These are phyloP conservation scores for Suhomyces kilbournensis DNA, from an alignment of 805 yeast genomes.

Conservation along the genomic window DNA sequence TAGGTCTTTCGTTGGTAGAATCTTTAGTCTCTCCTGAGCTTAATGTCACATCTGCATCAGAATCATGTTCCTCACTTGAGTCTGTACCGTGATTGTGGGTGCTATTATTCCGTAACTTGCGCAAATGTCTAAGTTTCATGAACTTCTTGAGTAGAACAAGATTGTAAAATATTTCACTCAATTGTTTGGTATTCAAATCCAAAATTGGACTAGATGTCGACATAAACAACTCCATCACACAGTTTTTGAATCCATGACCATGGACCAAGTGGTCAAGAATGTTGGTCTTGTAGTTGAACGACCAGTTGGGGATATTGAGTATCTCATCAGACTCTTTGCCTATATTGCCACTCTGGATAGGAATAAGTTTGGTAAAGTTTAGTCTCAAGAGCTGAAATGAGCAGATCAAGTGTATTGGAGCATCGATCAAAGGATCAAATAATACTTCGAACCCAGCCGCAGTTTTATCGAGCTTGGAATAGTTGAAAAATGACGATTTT, in stretches of 20 bases:
- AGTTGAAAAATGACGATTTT: conserved; percentile 27
- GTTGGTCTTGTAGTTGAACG: conserved; percentile 35
- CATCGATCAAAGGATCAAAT: conserved; percentile 28
- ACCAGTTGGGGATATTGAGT: conserved; percentile 33
- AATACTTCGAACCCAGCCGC: conserved; percentile 41
- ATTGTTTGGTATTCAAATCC: conserved; percentile 33
- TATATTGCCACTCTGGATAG: conserved; percentile 2
- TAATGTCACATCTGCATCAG: conserved; percentile 2
- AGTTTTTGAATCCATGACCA: conserved; percentile 36
- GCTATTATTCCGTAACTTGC: neutral
- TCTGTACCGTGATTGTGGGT: neutral
- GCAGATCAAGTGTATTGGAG: conserved; percentile 32
- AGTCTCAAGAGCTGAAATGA: conserved; percentile 32
- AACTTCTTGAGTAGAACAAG: conserved; percentile 28
- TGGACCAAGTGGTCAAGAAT: conserved; percentile 28
- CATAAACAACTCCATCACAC: conserved; percentile 35
- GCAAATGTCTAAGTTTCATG: conserved; percentile 17
- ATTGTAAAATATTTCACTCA: conserved; percentile 33
- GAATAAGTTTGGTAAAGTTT: conserved; percentile 15
- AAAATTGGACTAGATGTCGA: conserved; percentile 39
- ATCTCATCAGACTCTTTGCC: conserved; percentile 24
- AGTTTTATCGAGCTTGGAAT: conserved; percentile 16
- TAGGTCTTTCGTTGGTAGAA: neutral
- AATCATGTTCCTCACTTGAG: neutral
- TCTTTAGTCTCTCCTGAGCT: neutral